Conservation (phyloP, 2,329 filamentous ascomycete species). For the Phyllosticta capitalensis region DNA sequence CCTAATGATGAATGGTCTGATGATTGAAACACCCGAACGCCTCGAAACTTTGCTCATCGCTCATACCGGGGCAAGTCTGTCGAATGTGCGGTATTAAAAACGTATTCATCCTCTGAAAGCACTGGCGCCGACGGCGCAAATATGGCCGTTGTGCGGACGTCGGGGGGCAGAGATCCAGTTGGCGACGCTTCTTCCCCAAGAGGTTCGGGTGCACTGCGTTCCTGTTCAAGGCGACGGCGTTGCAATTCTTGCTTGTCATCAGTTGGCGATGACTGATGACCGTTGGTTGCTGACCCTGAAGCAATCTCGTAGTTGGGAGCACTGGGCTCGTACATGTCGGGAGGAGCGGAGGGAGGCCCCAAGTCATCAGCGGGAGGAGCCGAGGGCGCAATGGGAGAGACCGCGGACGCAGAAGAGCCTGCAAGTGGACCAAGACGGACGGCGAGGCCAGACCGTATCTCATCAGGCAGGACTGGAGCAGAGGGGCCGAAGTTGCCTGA, state of each 20-base stretch:
- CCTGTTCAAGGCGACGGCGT: slow-evolving; percentile 30
- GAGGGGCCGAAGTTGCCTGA: slow-evolving; percentile 16
- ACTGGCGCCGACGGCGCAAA: slow-evolving; percentile 7
- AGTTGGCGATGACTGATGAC: slow-evolving; percentile 19
- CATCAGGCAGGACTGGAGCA: slow-evolving; percentile 20
- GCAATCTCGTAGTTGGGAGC: slow-evolving; percentile 2
- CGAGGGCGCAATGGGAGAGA: not conserved
- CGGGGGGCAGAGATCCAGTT: slow-evolving; percentile 16
- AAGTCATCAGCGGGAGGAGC: not conserved
- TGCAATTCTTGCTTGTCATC: slow-evolving; percentile 80
- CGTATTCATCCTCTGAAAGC: slow-evolving; percentile 7
- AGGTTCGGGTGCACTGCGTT: slow-evolving; percentile 31
- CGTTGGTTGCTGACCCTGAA: not conserved
- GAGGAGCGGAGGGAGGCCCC: not conserved
- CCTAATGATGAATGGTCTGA: not conserved
- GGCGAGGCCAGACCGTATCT: not conserved
- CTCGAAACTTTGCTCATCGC: not conserved
- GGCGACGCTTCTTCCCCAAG: not conserved
- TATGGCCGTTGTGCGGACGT: not conserved
- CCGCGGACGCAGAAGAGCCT: not conserved
- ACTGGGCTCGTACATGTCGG: not conserved
- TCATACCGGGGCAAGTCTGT: slow-evolving; percentile 10
- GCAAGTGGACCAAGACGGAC: not conserved
- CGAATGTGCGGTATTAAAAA: slow-evolving; percentile 1
- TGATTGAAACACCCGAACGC: not conserved